Conservation (phyloP, 805 yeast genomes). For the Lachancea sp. region DNA sequence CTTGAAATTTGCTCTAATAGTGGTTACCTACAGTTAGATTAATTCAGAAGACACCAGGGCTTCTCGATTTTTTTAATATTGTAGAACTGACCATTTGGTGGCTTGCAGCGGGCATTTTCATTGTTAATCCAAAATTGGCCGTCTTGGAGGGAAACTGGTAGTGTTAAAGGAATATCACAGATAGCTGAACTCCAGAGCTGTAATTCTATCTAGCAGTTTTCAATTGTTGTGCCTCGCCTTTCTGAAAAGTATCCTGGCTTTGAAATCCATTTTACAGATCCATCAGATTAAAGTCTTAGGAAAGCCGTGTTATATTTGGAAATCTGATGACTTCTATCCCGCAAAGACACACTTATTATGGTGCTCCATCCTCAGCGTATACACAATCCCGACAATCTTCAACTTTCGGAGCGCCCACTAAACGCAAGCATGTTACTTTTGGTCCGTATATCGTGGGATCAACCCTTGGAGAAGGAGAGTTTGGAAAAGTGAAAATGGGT, state of each 20-base stretch:
- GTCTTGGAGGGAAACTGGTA: too few relatives aligned
- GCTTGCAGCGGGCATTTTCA: not conserved
- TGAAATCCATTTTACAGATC: not conserved
- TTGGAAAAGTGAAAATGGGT: constrained; percentile 94
- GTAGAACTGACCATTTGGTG: not conserved
- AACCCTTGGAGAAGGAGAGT: constrained; percentile 96
- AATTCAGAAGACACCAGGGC: not conserved
- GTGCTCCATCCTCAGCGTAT: constrained; percentile 15
- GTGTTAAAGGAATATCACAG: not conserved
- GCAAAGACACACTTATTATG: constrained; percentile 31
- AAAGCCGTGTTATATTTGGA: not conserved
- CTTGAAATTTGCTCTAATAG: too few relatives aligned
- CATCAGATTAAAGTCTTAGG: too few relatives aligned
- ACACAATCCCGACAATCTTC: constrained; percentile 4
- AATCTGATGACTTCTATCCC: constrained; percentile 23
- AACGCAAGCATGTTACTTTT: constrained; percentile 67
- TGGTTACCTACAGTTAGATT: not conserved
- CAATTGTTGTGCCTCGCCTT: too few relatives aligned
- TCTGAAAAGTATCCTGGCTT: too few relatives aligned
- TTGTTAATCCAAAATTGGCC: not conserved
- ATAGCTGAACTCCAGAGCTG: too few relatives aligned
- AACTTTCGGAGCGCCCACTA: constrained; percentile 7
- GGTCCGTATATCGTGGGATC: constrained; percentile 89
- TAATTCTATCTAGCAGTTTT: too few relatives aligned
- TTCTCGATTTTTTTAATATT: not conserved